A percentile compares a stretch with the other conserved stretches of the same genome.
These are phyloP conservation scores for Skeletonema grethae DNA, from an alignment of 108 stramenopile species.

Conservation along the genomic window DNA sequence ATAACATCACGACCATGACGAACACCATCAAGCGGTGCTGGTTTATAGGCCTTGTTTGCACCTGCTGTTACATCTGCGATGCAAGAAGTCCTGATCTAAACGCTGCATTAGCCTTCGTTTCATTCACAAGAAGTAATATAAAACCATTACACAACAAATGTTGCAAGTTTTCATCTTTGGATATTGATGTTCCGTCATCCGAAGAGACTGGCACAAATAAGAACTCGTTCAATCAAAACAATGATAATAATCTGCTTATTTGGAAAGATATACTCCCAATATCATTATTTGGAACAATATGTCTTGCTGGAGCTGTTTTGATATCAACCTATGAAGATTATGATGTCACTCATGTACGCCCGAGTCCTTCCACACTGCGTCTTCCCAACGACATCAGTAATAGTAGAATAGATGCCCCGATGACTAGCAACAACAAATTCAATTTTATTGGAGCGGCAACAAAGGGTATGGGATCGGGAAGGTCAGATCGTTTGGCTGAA, in stretches of 20 bases:
- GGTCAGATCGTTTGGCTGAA: constrained; percentile 9
- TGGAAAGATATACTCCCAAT: constrained; percentile 31
- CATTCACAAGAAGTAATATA: background rate
- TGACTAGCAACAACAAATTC: background rate
- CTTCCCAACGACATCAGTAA: constrained; percentile 7
- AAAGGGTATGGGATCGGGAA: constrained; percentile 44
- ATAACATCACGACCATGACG: background rate
- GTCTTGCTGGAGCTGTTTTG: constrained; percentile 24
- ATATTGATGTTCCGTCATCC: background rate
- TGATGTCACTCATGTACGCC: constrained; percentile 50
- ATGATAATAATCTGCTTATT: background rate
- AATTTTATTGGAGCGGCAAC: constrained; percentile 47
- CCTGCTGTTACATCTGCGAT: background rate
- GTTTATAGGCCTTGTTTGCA: background rate
- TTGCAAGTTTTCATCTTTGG: background rate
- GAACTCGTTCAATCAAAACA: background rate
- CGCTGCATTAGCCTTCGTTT: background rate
- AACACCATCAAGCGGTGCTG: constrained; percentile 2
- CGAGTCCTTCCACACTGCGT: constrained; percentile 42
- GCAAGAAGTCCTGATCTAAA: background rate
- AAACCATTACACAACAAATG: background rate
- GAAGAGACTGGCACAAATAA: background rate
- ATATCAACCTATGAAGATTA: constrained; percentile 54
- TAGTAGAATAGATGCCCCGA: background rate
- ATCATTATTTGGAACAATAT: constrained; percentile 18